A percentile compares a stretch with the other conserved stretches of the same genome.
Conservation (phyloP, 352 stramenopile genomes). For the Phytophthora chlamydospora region DNA sequence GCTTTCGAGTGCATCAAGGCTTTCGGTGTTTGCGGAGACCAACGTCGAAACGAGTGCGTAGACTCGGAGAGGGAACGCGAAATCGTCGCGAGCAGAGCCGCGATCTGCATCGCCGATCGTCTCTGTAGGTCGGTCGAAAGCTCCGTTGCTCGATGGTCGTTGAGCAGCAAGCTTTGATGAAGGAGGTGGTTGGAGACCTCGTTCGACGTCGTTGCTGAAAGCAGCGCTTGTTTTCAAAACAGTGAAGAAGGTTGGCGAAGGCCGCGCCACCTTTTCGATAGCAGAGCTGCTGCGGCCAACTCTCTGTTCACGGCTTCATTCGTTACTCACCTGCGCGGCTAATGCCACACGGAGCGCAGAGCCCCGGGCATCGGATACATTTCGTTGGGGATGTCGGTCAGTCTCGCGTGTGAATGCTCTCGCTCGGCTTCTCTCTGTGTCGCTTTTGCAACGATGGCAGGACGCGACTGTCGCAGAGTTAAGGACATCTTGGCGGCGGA, state of each 20-base stretch:
- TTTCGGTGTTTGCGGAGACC: conserved; percentile 17
- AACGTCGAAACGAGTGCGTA: conserved; percentile 3
- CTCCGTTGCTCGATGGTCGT: background rate
- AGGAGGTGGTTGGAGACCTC: background rate
- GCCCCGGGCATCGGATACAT: conserved; percentile 29
- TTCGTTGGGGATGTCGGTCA: conserved; percentile 9
- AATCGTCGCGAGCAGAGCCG: conserved; percentile 19
- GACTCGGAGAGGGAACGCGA: conserved; percentile 26
- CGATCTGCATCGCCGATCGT: conserved; percentile 35
- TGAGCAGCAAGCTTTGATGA: background rate
- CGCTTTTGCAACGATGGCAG: background rate
- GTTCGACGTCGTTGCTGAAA: conserved; percentile 6
- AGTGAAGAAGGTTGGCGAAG: conserved; percentile 4
- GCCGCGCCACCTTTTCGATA: conserved; percentile 3
- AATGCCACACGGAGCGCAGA: conserved; percentile 11
- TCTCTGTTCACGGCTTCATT: conserved; percentile 19
- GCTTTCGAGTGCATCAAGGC: background rate
- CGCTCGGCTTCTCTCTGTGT: background rate
- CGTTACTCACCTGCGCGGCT: conserved; percentile 17
- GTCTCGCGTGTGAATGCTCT: background rate
- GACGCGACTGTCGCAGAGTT: conserved; percentile 7
- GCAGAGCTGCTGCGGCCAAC: conserved; percentile 7
- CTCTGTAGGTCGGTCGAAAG: conserved; percentile 4
- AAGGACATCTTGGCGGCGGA: background rate
- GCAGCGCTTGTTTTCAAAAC: conserved; percentile 26